These are phyloP conservation scores for Trichoderma citrinoviride DNA, from an alignment of 2,329 filamentous ascomycete genomes.

Conservation along the genomic window DNA sequence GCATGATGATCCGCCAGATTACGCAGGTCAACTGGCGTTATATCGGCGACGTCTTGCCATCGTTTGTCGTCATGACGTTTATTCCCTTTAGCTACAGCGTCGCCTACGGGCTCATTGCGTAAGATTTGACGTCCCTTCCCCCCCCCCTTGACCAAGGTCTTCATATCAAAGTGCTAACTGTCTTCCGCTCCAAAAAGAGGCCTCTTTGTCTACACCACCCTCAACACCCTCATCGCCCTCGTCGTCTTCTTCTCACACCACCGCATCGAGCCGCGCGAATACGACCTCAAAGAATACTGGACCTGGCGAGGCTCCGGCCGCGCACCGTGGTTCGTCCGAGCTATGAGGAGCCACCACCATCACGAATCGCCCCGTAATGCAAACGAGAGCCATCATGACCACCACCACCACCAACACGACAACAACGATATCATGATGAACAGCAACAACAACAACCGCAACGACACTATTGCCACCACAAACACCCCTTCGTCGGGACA, in stretches of 20 bases:
- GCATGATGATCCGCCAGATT: constrained; percentile 74
- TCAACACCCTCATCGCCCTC: constrained; percentile 49
- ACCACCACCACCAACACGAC: too few species aligned
- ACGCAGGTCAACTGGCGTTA: constrained; percentile 75
- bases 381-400: not conserved
- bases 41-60: constrained; percentile 71
- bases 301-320: constrained; percentile 50
- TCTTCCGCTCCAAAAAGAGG: constrained; percentile 38
- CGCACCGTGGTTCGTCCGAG: constrained; percentile 48
- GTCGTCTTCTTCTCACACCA: constrained; percentile 45
- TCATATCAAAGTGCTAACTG: not conserved
- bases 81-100: constrained; percentile 80
- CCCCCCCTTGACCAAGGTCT: not conserved
- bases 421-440: not conserved
- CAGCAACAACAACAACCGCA: not conserved
- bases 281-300: constrained; percentile 57
- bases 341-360: constrained; percentile 28
- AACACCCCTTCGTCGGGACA: not conserved
- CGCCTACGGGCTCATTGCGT: constrained; percentile 73
- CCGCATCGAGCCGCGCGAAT: constrained; percentile 47
- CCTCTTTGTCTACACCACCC: constrained; percentile 52
- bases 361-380: not conserved
- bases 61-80: constrained; percentile 70
- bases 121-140: constrained; percentile 37
- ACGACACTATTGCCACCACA: not conserved